phyloP scores from a whole-genome alignment of 371 early-diverging fungal genomes.

The Mucor racemosus region DNA sequence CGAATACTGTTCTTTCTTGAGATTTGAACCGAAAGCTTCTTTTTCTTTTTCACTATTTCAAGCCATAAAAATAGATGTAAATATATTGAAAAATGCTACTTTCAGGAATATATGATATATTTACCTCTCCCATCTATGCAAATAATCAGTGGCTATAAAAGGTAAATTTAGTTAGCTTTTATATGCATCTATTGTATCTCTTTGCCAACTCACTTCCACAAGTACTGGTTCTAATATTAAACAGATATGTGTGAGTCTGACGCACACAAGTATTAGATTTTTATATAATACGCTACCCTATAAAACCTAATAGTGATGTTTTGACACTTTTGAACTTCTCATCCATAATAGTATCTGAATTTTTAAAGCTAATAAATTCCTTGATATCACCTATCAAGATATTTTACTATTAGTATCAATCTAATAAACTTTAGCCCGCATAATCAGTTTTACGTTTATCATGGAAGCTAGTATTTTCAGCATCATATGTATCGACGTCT shows the following conservation, averaged over 20 bases:
- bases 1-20: too few relatives aligned
- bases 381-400: constrained; percentile 10
- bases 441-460: constrained; percentile 14
- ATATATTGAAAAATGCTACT: too few relatives aligned
- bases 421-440: too few relatives aligned
- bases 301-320: background rate
- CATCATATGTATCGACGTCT: background rate
- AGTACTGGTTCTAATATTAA: constrained; percentile 6
- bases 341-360: background rate
- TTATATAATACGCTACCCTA: background rate
- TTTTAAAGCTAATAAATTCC: constrained; percentile 7
- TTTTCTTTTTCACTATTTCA: too few relatives aligned
- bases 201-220: constrained; percentile 12
- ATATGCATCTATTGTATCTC: background rate
- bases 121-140: constrained; percentile 2
- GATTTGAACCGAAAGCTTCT: too few relatives aligned
- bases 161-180: background rate
- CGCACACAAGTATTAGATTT: too few relatives aligned
- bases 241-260: background rate
- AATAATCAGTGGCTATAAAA: background rate
- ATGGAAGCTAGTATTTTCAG: constrained; percentile 1
- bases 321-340: background rate
- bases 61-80: too few relatives aligned
- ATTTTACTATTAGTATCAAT: background rate
- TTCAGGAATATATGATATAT: too few relatives aligned